phyloP scores from a whole-genome alignment of 495 filamentous ascomycete genomes.

The Massariosphaeria phaeospora region DNA sequence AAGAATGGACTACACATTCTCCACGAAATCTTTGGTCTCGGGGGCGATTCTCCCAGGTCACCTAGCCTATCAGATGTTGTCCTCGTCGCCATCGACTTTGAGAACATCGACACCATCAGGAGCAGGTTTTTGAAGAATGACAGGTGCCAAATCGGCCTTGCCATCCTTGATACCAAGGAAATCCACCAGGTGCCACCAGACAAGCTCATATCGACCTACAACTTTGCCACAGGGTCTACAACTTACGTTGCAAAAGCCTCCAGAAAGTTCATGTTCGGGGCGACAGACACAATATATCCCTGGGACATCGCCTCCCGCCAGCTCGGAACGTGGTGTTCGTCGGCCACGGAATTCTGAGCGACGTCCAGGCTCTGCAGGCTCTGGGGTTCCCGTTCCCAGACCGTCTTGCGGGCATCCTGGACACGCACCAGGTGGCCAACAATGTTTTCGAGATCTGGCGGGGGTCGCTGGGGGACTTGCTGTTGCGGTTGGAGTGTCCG shows the following conservation, averaged over 20 bases:
- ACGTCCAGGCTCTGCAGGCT: slow-evolving; percentile 15
- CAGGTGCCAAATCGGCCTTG: slow-evolving; percentile 11
- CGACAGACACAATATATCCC: slow-evolving; percentile 1
- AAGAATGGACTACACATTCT: slow-evolving; percentile 9
- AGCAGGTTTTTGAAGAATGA: slow-evolving; percentile 4
- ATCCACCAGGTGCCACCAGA: slow-evolving; percentile 3
- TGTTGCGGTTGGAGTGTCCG: slow-evolving; percentile 1
- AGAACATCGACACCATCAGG: slow-evolving; percentile 15
- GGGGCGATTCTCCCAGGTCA: neutral
- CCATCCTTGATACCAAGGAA: slow-evolving; percentile 12
- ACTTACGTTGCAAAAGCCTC: slow-evolving; percentile 2
- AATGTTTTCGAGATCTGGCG: slow-evolving; percentile 4
- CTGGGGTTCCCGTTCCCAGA: slow-evolving; percentile 5
- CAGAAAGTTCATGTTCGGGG: slow-evolving; percentile 11
- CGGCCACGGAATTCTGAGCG: slow-evolving; percentile 11
- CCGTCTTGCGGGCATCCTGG: slow-evolving; percentile 1
- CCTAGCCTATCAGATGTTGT: slow-evolving; percentile 1
- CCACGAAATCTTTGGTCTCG: slow-evolving; percentile 1
- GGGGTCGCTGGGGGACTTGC: slow-evolving; percentile 8
- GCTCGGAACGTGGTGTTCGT: slow-evolving; percentile 14
- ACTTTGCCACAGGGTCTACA: slow-evolving; percentile 12
- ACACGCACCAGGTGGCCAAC: slow-evolving; percentile 5
- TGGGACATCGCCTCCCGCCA: slow-evolving; percentile 5
- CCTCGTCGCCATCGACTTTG: slow-evolving; percentile 13
- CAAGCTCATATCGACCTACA: slow-evolving; percentile 11